phyloP scores from a whole-genome alignment of 1,284 basidiomycete species.

The Apiotrichum veenhuisii region DNA sequence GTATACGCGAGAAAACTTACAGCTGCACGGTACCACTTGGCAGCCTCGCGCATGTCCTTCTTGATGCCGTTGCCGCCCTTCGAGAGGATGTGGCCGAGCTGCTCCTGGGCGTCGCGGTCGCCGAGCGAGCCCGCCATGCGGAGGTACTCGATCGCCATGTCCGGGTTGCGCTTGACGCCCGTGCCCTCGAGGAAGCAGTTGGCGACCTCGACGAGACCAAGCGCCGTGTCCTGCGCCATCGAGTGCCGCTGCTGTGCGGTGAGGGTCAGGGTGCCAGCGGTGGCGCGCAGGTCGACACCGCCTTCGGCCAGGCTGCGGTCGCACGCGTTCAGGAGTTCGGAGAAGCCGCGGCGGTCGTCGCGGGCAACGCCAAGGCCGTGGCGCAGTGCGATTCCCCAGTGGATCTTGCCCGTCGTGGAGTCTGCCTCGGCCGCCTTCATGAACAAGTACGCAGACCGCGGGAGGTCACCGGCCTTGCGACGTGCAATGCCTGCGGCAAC shows the following conservation, averaged over 20 bases:
- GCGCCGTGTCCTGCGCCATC: constrained; percentile 27
- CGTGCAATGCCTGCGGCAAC: constrained; percentile 35
- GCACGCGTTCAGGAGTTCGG: constrained; percentile 40
- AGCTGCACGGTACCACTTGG: constrained; percentile 49
- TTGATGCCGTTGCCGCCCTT: constrained; percentile 45
- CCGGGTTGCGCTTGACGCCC: constrained; percentile 43
- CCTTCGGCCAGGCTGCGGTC: constrained; percentile 34
- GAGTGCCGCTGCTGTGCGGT: constrained; percentile 20
- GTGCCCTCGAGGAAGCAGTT: constrained; percentile 47
- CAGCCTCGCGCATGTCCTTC: constrained; percentile 50
- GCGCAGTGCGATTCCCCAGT: constrained; percentile 43
- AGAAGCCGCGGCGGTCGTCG: constrained; percentile 42
- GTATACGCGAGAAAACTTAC: constrained; percentile 11
- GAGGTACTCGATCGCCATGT: constrained; percentile 43
- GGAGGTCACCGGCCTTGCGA: constrained; percentile 36
- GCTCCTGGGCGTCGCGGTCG: constrained; percentile 46
- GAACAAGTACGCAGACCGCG: constrained; percentile 46
- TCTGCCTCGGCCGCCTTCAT: constrained; percentile 46
- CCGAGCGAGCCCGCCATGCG: constrained; percentile 43
- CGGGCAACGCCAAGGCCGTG: constrained; percentile 45
- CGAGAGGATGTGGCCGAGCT: constrained; percentile 44
- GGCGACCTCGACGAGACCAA: constrained; percentile 46
- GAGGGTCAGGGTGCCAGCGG: constrained; percentile 26
- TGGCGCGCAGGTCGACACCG: constrained; percentile 30
- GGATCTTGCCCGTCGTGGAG: constrained; percentile 43